Evolutionary conservation across 208 protist genomes (phyloP), one percentile per base, ranked within the genome.

Genomic region (Acanthamoeba healyi): DNA sequence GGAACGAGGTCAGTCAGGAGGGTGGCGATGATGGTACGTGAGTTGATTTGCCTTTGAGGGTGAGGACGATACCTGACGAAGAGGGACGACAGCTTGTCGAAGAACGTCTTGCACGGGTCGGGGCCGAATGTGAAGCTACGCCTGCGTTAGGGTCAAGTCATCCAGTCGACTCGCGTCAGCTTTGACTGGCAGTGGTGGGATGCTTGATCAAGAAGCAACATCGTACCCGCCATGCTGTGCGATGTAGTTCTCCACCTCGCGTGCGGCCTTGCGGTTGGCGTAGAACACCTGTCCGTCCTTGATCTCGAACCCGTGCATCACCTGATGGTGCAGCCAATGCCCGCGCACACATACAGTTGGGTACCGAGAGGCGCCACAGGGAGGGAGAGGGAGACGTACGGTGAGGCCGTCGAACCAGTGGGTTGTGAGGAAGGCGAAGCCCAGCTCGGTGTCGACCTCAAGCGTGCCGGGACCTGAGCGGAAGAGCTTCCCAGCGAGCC

Each of bases 241-340:
- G 70, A 79, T 46, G 38, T 79, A 79, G 36, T 79, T 79, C 70
- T 79, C 70, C 32, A 79, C 0, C 36, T 79, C 70, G 34, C 36
- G 70, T 24, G 38, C 70, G 36, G 70, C 70, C 70, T 79, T 79
- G 17, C 34, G 70, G 70, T 79, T 79, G 70, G 70, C 17, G 70
- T 79, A 79, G 36, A 79, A 79, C 34, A 79, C 70, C 15, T 19
- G 70, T 1, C 70, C 70, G 9, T 79, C 70, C 36, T 79, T 79
- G 70, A 79, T 46, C 36, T 79, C 70, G 70, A 79, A 79, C 10
- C 70, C 70, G 70, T 79, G 70, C 70, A 79, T 79, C 34, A 79
- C 70, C 70, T 79, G 70, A 26, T 0, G 19, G 70, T 5, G 19
- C 15, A 42, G 29, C 14, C 19, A 26, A 26, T 29, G 29, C 14